A percentile compares a stretch with the other conserved stretches of the same genome.
Conservation (phyloP, 2,329 filamentous ascomycete genomes). For the Neofusicoccum parvum region DNA sequence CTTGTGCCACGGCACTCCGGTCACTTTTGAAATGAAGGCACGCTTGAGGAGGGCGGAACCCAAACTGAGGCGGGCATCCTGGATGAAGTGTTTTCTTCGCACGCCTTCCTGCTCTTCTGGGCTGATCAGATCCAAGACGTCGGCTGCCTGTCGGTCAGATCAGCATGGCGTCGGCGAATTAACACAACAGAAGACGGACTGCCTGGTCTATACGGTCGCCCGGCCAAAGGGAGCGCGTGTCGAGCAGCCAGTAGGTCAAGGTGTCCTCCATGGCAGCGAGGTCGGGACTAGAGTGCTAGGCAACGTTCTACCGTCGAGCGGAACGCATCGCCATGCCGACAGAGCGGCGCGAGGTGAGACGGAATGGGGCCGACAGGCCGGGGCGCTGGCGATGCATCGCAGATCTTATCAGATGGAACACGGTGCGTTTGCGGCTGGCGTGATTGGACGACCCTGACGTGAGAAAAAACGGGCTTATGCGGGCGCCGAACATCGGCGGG, state of each 20-base stretch:
- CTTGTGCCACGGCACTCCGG: conserved; percentile 62
- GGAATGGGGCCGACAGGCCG: neutral
- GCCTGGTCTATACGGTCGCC: conserved; percentile 45
- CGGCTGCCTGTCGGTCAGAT: conserved; percentile 38
- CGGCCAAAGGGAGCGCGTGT: conserved; percentile 51
- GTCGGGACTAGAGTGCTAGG: neutral
- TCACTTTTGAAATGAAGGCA: conserved; percentile 63
- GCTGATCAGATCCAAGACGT: conserved; percentile 46
- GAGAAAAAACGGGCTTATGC: neutral
- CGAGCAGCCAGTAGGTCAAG: conserved; percentile 53
- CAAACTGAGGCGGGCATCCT: conserved; percentile 75
- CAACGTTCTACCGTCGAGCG: neutral
- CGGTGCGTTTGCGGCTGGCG: conserved; percentile 1
- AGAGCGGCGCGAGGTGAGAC: neutral
- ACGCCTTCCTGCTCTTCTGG: conserved; percentile 60
- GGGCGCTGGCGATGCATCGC: neutral
- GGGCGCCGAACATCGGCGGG: conserved; percentile 9
- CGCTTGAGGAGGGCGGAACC: conserved; percentile 75
- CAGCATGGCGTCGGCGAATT: neutral
- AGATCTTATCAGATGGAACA: conserved; percentile 2
- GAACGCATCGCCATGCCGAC: neutral
- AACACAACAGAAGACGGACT: conserved; percentile 28
- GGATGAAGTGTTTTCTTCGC: conserved; percentile 64
- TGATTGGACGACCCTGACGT: conserved; percentile 12
- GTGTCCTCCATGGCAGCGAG: conserved; percentile 20